Evolutionary conservation across 1,284 basidiomycete species (phyloP), one percentile per base, ranked within the genome.

Genomic region (Mrakiaceae sp.): DNA sequence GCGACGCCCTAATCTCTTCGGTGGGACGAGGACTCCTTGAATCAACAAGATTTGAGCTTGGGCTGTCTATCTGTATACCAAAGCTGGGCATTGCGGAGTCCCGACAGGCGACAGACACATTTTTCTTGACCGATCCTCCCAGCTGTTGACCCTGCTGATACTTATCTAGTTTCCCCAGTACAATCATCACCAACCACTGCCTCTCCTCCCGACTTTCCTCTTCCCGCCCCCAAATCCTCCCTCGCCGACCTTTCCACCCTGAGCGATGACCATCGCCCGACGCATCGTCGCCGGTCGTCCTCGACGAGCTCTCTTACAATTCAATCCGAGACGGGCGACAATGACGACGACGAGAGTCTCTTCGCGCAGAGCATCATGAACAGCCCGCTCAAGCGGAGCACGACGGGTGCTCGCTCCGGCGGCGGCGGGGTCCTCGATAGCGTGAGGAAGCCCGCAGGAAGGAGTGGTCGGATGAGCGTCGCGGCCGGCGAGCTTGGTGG

Each of bases 291-390:
- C 2, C 58, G 55, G 39, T 52, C 55, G 11, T 44, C 46, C 52
- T 61, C 59, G 9, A 60, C 54, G 7, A 44, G 11, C 40, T 48
- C 14, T 16, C 54, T 16, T 42, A 51, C 3, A 12, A 43, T 16
- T 58, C 64, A 12, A 27, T 27, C 27, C 27, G 27, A 27, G 27
- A 27, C 27, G 27, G 27, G 27, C 27, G 64, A 60, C 16, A 27
- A 49, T 6, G 48, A 47, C 42, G 52, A 57, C 54, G 53, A 50
- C 53, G 59, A 65, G 43, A 60, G 62, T 27, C 51, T 65, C 40
- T 58, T 65, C 12, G 44, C 59, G 14, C 64, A 65, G 54, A 53
- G 61, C 51, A 14, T 60, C 44, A 39, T 16, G 42, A 9, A 48
- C 39, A 48, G 11, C 44, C 12, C 55, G 43, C 40, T n/a, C 16